Percentiles rank a stretch among this genome's conserved stretches.
These are phyloP conservation scores for Zymoseptoria ardabiliae DNA, from an alignment of 2,329 filamentous ascomycete species.

Conservation along the genomic window DNA sequence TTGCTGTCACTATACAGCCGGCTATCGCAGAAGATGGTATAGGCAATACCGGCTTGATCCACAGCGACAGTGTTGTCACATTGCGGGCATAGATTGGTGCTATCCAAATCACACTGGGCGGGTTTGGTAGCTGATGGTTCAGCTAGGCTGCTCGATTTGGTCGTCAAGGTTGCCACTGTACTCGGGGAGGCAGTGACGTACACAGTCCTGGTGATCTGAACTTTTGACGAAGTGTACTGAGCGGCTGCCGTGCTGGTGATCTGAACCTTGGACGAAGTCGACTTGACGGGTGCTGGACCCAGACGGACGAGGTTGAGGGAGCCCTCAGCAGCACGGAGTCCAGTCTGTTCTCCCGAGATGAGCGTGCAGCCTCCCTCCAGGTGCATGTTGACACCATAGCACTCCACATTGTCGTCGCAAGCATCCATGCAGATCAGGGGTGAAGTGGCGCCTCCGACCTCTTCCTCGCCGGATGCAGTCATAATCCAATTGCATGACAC, in stretches of 20 bases:
- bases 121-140: not conserved
- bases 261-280: conserved; percentile 6
- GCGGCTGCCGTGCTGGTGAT: not conserved
- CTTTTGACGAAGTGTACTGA: not conserved
- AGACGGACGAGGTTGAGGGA: conserved; percentile 11
- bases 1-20: conserved; percentile 10
- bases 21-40: conserved; percentile 15
- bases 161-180: not conserved
- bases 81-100: conserved; percentile 18
- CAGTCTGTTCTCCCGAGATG: conserved; percentile 10
- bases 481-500: conserved; percentile 19
- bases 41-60: conserved; percentile 7
- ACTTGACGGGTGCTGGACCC: not conserved
- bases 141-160: not conserved
- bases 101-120: conserved; percentile 9
- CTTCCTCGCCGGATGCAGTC: conserved; percentile 7
- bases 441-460: conserved; percentile 8
- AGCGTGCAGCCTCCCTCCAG: conserved; percentile 17
- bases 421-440: conserved; percentile 18
- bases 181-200: conserved; percentile 1
- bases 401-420: conserved; percentile 19
- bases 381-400: conserved; percentile 20
- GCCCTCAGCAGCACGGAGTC: conserved; percentile 6
- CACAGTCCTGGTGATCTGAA: not conserved
- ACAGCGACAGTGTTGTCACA: conserved; percentile 15